Evolutionary conservation across 208 protist genomes (phyloP).

Genomic region (Trypanosoma theileri): DNA sequence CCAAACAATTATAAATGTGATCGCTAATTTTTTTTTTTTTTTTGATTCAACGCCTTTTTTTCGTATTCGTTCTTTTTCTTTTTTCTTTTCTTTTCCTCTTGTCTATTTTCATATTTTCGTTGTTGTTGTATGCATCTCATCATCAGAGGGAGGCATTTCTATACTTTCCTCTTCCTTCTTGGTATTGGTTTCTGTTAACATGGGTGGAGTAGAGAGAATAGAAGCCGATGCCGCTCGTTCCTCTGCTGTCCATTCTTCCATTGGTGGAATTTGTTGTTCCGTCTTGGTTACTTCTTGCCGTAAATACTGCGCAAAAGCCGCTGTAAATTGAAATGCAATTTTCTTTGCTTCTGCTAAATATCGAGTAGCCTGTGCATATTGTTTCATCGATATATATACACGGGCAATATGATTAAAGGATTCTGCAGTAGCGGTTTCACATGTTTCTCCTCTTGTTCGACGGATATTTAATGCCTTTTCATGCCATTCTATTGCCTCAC

Average conservation of each 20-base stretch:
- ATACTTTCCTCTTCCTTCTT: too few species aligned
- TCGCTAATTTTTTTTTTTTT: too few species aligned
- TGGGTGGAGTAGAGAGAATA: not conserved
- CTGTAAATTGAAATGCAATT: conserved; percentile 70
- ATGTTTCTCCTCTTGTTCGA: conserved; percentile 76
- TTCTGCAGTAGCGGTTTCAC: conserved; percentile 76
- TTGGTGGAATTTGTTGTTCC: conserved; percentile 72
- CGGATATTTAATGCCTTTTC: conserved; percentile 88
- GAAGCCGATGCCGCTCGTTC: conserved; percentile 31
- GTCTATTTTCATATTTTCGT: too few species aligned
- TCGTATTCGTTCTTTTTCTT: too few species aligned
- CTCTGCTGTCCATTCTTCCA: conserved; percentile 69
- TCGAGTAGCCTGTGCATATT: conserved; percentile 63
- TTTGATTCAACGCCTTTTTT: too few species aligned
- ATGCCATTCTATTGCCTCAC: conserved; percentile 68
- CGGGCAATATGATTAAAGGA: conserved; percentile 85
- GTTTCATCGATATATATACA: conserved; percentile 67
- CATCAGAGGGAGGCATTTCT: too few species aligned
- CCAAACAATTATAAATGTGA: too few species aligned
- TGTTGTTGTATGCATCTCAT: too few species aligned
- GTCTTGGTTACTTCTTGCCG: conserved; percentile 79
- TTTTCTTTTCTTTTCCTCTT: too few species aligned
- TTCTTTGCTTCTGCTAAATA: conserved; percentile 72
- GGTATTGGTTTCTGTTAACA: not conserved
- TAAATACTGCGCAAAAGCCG: conserved; percentile 66